Base-by-base conservation (phyloP, 2,329 filamentous ascomycete species). In the Juglanconis sp. region DNA sequence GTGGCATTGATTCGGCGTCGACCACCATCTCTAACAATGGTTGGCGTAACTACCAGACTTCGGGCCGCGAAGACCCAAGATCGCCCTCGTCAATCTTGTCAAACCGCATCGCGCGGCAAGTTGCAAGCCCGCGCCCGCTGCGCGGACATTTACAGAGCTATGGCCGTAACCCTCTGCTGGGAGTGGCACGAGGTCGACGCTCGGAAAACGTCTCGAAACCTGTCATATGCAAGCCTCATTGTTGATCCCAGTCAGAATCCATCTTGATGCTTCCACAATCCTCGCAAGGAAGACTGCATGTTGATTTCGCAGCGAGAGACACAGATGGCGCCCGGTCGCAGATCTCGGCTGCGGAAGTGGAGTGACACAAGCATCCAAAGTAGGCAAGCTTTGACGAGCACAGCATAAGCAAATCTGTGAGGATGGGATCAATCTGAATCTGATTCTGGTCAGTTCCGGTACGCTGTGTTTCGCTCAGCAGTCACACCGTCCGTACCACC, bases 401-500 rank as follows among this genome's bases (percentile, higher is more conserved):
- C 67, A 65, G 63, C 69, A 70, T 65, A 48, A 57, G 35, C 35
- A 38, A 11, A 35, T 35, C 53, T 36, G 57, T 38, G 15, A 47
- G 5, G 40, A 52, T 49, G 31, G 30, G 55, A 32, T 38, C 49
- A 56, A 50, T 51, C 36, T 62, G 53, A 54, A 50, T 40, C 17
- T n/a, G 36, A 42, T 42, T 30, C 17, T 46, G 34, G 46, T 48
- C 51, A 61, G 55, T 54, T 62, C 49, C 53, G 47, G 54, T 57
- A 31, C 51, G 56, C 51, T 46, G 38, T 60, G 46, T 56, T 32
- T 51, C 47, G 53, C 56, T 69, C 68, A 87, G 68, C 84, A 86
- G 71, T 87, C 82, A 69, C 84, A 87, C 66, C 84, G 82, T 59
- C 84, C 82, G 70, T 80, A 79, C 79, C 85, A 93, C 67, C 93